These are phyloP conservation scores for Cotoneaster glaucophyllus DNA, from an alignment of 306 rosid genomes.

Conservation along the genomic window DNA sequence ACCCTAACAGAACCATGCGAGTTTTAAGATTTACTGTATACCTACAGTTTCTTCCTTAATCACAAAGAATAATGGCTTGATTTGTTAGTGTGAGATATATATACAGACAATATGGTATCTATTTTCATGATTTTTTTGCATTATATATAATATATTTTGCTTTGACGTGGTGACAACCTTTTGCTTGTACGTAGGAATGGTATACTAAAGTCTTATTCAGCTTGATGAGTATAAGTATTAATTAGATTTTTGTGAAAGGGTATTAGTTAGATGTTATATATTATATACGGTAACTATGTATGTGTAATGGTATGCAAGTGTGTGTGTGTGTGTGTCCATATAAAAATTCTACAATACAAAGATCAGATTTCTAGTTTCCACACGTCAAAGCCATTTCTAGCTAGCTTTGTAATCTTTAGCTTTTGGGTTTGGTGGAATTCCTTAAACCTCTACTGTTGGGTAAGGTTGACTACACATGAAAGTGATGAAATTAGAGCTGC, in stretches of 20 bases:
- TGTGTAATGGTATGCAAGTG: no score
- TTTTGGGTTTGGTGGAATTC: conserved; percentile 42
- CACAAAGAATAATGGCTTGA: no score
- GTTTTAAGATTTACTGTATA: neutral
- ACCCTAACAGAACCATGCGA: neutral
- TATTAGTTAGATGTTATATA: neutral
- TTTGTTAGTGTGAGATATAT: neutral
- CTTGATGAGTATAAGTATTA: neutral
- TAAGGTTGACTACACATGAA: conserved; percentile 7
- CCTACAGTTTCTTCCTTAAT: no score
- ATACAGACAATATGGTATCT: neutral
- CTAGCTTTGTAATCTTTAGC: conserved; percentile 14
- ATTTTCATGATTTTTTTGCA: neutral
- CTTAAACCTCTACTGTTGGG: conserved; percentile 22
- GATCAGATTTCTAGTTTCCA: neutral
- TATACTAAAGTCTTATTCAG: neutral
- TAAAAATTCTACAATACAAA: neutral
- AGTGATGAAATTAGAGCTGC: neutral
- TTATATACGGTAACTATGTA: no score
- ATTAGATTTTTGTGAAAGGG: no score
- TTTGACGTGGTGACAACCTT: conserved; percentile 19
- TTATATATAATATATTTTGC: conserved; percentile 21
- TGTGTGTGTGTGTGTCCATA: neutral
- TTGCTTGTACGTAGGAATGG: conserved; percentile 3
- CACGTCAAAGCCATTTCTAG: neutral